Evolutionary conservation across 345 rosid species (phyloP).

Genomic region (Rhizophora apiculata): DNA sequence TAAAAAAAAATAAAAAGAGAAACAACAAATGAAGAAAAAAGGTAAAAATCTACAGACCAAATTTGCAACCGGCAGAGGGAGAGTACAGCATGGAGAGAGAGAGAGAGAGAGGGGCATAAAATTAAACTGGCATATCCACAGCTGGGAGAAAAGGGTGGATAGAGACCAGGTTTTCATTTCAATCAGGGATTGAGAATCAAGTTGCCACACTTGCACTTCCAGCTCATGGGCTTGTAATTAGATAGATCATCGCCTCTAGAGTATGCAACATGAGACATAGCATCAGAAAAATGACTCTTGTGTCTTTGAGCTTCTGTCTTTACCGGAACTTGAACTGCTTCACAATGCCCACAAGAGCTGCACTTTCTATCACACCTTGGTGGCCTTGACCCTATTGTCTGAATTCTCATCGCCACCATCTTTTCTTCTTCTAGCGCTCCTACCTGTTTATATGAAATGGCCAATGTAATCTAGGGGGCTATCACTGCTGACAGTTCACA

Average conservation of each 20-base stretch:
- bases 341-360: slow-evolving; percentile 47
- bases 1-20: neutral
- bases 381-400: slow-evolving; percentile 57
- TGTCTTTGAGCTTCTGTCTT: slow-evolving; percentile 24
- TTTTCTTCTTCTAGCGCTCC: slow-evolving; percentile 5
- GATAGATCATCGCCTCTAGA: slow-evolving; percentile 53
- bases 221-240: slow-evolving; percentile 71
- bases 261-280: slow-evolving; percentile 21
- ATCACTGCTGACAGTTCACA: neutral
- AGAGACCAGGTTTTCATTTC: neutral
- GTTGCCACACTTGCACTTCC: slow-evolving; percentile 78
- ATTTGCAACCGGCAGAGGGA: neutral
- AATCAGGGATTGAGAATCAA: slow-evolving; percentile 48
- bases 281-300: slow-evolving; percentile 19
- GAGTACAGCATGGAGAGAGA: neutral
- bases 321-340: slow-evolving; percentile 64
- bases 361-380: slow-evolving; percentile 62
- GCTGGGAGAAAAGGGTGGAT: neutral
- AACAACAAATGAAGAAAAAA: neutral
- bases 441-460: neutral
- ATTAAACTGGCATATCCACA: neutral
- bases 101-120: neutral
- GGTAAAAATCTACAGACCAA: neutral
- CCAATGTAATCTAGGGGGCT: no score
- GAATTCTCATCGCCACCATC: slow-evolving; percentile 25